A percentile compares a stretch with the other conserved stretches of the same genome.
Evolutionary conservation across 495 filamentous ascomycete species (phyloP).

Genomic region (Hypoxylon cercidicola): DNA sequence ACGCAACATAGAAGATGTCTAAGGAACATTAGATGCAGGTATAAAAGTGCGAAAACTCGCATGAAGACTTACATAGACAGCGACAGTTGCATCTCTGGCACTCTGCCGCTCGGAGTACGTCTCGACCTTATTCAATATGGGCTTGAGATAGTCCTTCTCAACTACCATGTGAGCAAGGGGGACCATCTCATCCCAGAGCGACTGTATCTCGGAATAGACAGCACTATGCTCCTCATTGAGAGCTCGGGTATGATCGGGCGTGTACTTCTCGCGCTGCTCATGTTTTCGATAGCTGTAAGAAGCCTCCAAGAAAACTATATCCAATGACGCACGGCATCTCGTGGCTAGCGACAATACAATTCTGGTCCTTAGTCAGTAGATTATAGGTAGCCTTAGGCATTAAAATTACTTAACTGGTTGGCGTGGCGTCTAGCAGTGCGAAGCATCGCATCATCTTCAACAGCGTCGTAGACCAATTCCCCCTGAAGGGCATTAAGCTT

Average conservation of each 20-base stretch:
- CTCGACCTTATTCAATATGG: constrained; percentile 27
- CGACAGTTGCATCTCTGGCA: constrained; percentile 23
- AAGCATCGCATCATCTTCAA: constrained; percentile 30
- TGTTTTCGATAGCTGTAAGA: constrained; percentile 13
- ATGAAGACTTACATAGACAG: constrained; percentile 34
- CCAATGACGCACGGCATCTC: constrained; percentile 42
- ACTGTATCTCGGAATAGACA: constrained; percentile 38
- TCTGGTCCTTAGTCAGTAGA: constrained; percentile 31
- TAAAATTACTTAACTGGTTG: constrained; percentile 34
- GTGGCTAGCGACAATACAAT: constrained; percentile 41
- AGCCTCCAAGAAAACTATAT: constrained; percentile 40
- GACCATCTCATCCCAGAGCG: constrained; percentile 42
- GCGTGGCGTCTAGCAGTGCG: constrained; percentile 36
- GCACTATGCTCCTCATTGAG: constrained; percentile 31
- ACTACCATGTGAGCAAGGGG: constrained; percentile 46
- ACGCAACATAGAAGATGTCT: constrained; percentile 39
- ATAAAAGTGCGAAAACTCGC: background rate
- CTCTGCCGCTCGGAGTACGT: constrained; percentile 25
- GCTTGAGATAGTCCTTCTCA: constrained; percentile 41
- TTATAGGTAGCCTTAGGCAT: background rate
- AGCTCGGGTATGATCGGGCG: constrained; percentile 7
- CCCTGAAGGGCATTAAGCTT: constrained; percentile 27
- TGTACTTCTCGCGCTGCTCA: no score
- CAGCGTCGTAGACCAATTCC: constrained; percentile 21
- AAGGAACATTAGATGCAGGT: constrained; percentile 6